phyloP scores from a whole-genome alignment of 257 asterid genomes.

The Fraxinus pennsylvanica region DNA sequence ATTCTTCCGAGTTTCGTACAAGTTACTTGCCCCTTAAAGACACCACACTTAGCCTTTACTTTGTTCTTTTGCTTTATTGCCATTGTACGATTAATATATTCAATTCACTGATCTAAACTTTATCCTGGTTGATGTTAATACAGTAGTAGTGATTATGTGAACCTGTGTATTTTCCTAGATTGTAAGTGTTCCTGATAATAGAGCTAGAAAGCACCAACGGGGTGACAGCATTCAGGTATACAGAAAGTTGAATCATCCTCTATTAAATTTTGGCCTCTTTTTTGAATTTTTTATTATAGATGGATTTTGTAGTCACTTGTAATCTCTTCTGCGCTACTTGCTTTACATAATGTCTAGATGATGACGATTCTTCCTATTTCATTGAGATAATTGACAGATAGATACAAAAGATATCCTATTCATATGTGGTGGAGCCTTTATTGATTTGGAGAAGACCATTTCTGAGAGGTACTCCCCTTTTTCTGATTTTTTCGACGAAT shows the following conservation, averaged over 20 bases:
- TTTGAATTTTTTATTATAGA: not conserved
- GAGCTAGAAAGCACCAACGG: conserved; percentile 58
- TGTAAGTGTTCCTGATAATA: conserved; percentile 81
- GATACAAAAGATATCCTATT: conserved; percentile 83
- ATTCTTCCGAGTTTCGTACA: conserved; percentile 13
- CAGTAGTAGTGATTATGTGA: conserved; percentile 22
- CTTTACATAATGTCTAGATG: not conserved
- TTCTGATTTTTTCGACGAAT: conserved; percentile 17
- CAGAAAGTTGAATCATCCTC: conserved; percentile 18
- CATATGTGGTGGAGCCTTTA: conserved; percentile 93
- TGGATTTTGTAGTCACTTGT: not conserved
- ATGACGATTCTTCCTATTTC: conserved; percentile 22
- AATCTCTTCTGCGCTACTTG: not conserved
- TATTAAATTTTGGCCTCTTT: conserved; percentile 16
- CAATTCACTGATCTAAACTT: not conserved
- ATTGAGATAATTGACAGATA: conserved; percentile 50
- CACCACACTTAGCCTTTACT: conserved; percentile 14
- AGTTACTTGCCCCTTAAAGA: conserved; percentile 12
- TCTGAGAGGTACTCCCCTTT: conserved; percentile 70
- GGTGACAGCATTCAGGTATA: conserved; percentile 77
- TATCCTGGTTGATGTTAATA: conserved; percentile 6
- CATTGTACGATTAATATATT: conserved; percentile 17
- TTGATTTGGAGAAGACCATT: conserved; percentile 85
- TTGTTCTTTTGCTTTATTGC: conserved; percentile 5
- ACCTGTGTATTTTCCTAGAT: conserved; percentile 40